These are phyloP conservation scores for Penicillium sp. DNA, from an alignment of 2,329 filamentous ascomycete species.

Conservation along the genomic window DNA sequence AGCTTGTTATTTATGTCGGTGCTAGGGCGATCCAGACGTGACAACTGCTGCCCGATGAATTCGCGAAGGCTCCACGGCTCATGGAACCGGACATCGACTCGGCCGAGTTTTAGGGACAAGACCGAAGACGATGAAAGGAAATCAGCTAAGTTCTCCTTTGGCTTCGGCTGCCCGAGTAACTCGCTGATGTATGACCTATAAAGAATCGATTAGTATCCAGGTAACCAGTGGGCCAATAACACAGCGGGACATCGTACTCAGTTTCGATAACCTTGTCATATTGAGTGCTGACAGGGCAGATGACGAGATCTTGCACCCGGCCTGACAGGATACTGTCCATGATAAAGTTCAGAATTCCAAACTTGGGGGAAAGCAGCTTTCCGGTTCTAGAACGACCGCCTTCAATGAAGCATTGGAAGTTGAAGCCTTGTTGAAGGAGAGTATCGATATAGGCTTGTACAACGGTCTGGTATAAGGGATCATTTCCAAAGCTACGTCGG, in stretches of 20 bases:
- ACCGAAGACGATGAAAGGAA: constrained; percentile 88
- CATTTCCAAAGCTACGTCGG: constrained; percentile 83
- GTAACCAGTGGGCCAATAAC: not conserved
- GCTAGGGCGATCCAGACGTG: constrained; percentile 47
- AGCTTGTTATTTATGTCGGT: constrained; percentile 38
- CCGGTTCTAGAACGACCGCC: constrained; percentile 89
- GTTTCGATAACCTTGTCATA: constrained; percentile 99
- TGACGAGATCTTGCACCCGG: constrained; percentile 81
- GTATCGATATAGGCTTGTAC: constrained; percentile 97
- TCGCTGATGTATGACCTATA: constrained; percentile 81
- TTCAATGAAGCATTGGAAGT: constrained; percentile 97
- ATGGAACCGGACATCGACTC: constrained; percentile 93
- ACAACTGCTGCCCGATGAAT: constrained; percentile 75
- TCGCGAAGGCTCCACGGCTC: constrained; percentile 86
- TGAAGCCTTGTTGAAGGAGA: constrained; percentile 81
- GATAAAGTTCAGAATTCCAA: constrained; percentile 88
- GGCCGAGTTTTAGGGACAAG: constrained; percentile 78
- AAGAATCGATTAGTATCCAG: constrained; percentile 11
- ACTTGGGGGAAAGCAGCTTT: constrained; percentile 90
- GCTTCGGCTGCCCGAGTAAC: constrained; percentile 87
- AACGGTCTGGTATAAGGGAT: constrained; percentile 83
- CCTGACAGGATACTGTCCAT: constrained; percentile 86
- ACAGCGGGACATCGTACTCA: constrained; percentile 48
- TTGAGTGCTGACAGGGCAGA: constrained; percentile 93
- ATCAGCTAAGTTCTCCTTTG: constrained; percentile 86